phyloP scores from a whole-genome alignment of 129 eudicot genomes.

The Artemisia tridentata region DNA sequence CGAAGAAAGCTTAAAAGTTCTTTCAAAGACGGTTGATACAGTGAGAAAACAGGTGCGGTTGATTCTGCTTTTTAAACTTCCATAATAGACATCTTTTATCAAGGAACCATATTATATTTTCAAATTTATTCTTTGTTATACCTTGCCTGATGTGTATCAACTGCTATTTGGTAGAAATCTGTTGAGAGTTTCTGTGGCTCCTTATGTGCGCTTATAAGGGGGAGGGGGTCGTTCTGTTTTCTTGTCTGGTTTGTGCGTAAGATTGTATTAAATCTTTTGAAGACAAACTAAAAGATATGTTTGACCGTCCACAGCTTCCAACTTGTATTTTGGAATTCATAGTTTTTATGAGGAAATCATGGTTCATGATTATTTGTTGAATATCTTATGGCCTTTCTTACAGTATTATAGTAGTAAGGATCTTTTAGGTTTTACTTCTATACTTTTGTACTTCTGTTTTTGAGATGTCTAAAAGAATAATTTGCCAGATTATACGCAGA shows the following conservation, averaged over 20 bases:
- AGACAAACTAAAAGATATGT: constrained; percentile 1
- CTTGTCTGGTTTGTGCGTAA: neutral
- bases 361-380: constrained; percentile 6
- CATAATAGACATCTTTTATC: neutral
- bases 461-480: constrained; percentile 3
- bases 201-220: neutral
- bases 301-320: neutral
- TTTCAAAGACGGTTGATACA: constrained; percentile 81
- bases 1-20: constrained; percentile 68
- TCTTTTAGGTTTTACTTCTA: neutral
- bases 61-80: constrained; percentile 3
- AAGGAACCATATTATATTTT: neutral
- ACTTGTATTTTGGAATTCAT: neutral
- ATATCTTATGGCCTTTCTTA: neutral
- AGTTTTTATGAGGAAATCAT: constrained; percentile 3
- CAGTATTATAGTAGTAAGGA: no score
- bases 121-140: neutral
- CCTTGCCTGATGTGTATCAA: neutral
- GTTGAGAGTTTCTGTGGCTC: neutral
- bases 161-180: neutral
- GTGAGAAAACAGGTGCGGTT: constrained; percentile 79
- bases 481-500: constrained; percentile 65
- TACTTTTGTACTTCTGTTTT: constrained; percentile 1
- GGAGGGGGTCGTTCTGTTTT: neutral
- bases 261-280: neutral